Percentiles rank a stretch among this genome's conserved stretches.
phyloP scores from a whole-genome alignment of 805 yeast species.

The Ogataea kodamae region DNA sequence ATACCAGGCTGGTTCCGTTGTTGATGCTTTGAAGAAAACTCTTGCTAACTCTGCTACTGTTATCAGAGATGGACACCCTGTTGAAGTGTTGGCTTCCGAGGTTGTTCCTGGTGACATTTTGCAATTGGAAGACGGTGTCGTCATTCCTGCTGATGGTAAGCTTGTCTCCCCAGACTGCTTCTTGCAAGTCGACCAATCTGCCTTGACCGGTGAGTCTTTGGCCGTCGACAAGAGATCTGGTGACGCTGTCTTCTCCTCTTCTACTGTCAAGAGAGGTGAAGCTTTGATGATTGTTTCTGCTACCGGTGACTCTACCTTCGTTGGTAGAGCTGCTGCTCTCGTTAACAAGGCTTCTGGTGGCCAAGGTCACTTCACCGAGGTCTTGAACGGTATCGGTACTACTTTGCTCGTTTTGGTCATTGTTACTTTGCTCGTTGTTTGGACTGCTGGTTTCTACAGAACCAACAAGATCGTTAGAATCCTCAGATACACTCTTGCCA shows the following conservation, averaged over 20 bases:
- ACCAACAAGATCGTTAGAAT: constrained; percentile 80
- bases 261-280: constrained; percentile 95
- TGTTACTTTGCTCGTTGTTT: constrained; percentile 80
- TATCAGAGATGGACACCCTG: constrained; percentile 74
- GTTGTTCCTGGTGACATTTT: constrained; percentile 94
- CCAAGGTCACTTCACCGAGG: constrained; percentile 95
- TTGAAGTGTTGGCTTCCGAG: constrained; percentile 77
- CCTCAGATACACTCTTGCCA: constrained; percentile 89
- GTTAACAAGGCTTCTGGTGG: constrained; percentile 94
- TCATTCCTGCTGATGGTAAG: constrained; percentile 91
- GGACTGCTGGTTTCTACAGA: constrained; percentile 95
- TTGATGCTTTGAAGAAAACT: constrained; percentile 93
- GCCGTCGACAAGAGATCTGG: constrained; percentile 91
- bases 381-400: constrained; percentile 96
- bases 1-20: constrained; percentile 97
- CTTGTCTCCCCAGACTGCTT: constrained; percentile 79
- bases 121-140: constrained; percentile 89
- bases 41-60: constrained; percentile 86
- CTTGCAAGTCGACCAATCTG: constrained; percentile 93
- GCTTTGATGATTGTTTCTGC: constrained; percentile 91
- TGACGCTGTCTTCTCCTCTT: constrained; percentile 86
- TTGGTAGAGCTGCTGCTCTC: constrained; percentile 96
- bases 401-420: constrained; percentile 84
- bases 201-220: constrained; percentile 95
- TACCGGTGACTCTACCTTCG: constrained; percentile 93